Evolutionary conservation across 176 grass and related monocot species (phyloP), one percentile per base, ranked within the genome.

Genomic region (Tillandsia fasciculata): DNA sequence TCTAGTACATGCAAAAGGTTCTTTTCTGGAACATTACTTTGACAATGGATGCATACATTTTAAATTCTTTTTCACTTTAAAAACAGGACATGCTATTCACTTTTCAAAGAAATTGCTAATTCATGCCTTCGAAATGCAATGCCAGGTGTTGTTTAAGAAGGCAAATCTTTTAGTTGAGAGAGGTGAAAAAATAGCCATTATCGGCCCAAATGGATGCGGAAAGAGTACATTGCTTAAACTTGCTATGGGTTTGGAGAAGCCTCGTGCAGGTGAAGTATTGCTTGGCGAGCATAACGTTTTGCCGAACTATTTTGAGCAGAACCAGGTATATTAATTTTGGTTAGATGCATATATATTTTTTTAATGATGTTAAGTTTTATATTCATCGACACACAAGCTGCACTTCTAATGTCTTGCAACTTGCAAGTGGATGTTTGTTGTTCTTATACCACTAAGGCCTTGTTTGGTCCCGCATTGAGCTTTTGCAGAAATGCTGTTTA

Each of bases 231-330:
- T 99, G 42, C 79, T 99, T 70, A 99, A 93, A 79, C 80, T 99
- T 83, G 79, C 90, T 79, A 77, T 87, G 68, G 87, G 84, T 29
- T 82, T 90, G 80, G 89, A 90, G 82, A 99, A 93, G 57, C 82
- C 94, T 79, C 84, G 72, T 57, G 82, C 58, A 24, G 94, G 94
- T 14, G 89, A 93, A 80, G 80, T 93, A 53, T 64, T 90, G 64
- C 89, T 93, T 77, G 94, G 94, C 24, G 94, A 99, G 61, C 80
- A 99, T 71, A 99, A 93, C 80, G 87, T 99, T 51, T 81, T 90
- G 64, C 94, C 94, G 2, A 99, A 99, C 83, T 99, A 93, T 74
- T 99, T 93, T 7, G 94, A 99, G 87, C 94, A 99, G 73, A 99
- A 99, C 79, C 94, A 99, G 94, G 94, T 99, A 77, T 18, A 8